Base-by-base conservation (phyloP, 2,329 filamentous ascomycete genomes). In the Penicillium decumbens region DNA sequence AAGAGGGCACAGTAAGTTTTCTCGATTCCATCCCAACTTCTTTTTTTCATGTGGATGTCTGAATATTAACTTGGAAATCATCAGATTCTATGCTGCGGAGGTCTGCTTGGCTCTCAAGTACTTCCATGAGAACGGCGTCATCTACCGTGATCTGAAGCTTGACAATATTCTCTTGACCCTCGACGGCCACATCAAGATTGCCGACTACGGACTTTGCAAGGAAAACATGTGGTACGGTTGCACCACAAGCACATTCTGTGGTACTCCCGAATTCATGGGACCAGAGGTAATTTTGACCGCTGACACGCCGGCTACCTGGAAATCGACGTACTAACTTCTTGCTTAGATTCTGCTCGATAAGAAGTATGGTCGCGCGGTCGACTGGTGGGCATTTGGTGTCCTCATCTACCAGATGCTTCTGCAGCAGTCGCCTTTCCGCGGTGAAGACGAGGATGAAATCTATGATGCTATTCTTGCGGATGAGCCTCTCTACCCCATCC, bases 221-320 rank as follows among this genome's bases (percentile, higher is more conserved):
- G 93, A 98, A 69, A 91, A 98, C 63, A 98, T 98, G 93, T 98
- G 92, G 91, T 98, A 95, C 67, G 90, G 90, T 38, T 92, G 88
- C 48, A 96, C 88, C 2, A 98, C 93, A 0, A 92, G 91, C 74
- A 98, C 93, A 6, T 98, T 98, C 77, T 98, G 93, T 68, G 93
- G 93, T 71, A 98, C 93, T n/a, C 93, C 93, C 13, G 93, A 98
- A 68, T 98, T 98, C 60, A 98, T 98, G 93, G 93, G 93, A 7
- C 93, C 93, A 7, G 93, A 98, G 79, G 89, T 95, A 78, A 64
- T 77, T 48, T 39, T 41, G 25, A 37, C 15, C 2, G 25, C 9
- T 13, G 29, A 25, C 12, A 12, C 23, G 4, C 45, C 23, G 27
- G 13, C 12, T n/a, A 4, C 20, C n/a, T 30, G 8, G n/a, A 44